phyloP scores from a whole-genome alignment of 2,329 filamentous ascomycete genomes.

The Dactylellina haptotyla region DNA sequence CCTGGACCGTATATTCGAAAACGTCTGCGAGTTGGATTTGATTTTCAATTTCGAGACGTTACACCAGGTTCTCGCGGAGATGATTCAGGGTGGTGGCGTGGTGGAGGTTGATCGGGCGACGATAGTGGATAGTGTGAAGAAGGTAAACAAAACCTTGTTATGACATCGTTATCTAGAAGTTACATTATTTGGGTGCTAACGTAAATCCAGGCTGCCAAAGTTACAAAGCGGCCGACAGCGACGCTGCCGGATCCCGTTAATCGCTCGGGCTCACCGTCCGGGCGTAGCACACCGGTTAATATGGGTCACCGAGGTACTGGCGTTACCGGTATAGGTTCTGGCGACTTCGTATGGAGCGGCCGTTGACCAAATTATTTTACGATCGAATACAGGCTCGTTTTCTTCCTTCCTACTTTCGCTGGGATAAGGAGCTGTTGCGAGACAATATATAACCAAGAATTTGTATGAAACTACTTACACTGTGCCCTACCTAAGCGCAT shows the following conservation, averaged over 20 bases:
- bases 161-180: not conserved
- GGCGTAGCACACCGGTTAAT: constrained; percentile 32
- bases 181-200: not conserved
- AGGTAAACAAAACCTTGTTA: constrained; percentile 70
- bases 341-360: constrained; percentile 53
- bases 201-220: constrained; percentile 41
- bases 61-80: constrained; percentile 88
- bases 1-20: constrained; percentile 93
- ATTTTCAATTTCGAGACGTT: constrained; percentile 99
- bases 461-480: constrained; percentile 29
- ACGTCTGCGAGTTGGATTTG: constrained; percentile 96
- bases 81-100: constrained; percentile 94
- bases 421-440: constrained; percentile 6
- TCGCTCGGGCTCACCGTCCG: constrained; percentile 37
- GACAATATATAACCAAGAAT: not conserved
- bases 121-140: constrained; percentile 85
- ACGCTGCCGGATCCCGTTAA: constrained; percentile 33
- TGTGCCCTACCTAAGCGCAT: not conserved
- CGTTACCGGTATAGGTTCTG: constrained; percentile 49
- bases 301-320: constrained; percentile 50
- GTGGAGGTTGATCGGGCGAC: constrained; percentile 77
- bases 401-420: constrained; percentile 45
- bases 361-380: constrained; percentile 36
- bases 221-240: constrained; percentile 51
- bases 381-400: constrained; percentile 43